These are phyloP conservation scores for Fraxinus paxiana DNA, from an alignment of 305 asterid species.

Conservation along the genomic window DNA sequence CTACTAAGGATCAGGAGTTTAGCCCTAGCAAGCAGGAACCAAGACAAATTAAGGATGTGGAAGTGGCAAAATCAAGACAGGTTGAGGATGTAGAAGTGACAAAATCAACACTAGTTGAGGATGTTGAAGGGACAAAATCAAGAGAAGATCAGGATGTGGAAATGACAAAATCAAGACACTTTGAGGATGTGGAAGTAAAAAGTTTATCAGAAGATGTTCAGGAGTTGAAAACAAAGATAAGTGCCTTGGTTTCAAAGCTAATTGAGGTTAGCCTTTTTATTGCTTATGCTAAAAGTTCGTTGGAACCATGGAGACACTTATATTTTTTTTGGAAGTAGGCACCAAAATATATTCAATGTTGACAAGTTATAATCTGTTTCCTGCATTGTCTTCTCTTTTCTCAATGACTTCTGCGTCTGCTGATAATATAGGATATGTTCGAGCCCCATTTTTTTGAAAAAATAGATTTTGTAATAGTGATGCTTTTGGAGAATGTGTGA, in stretches of 20 bases:
- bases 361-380: background rate
- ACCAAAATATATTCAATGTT: background rate
- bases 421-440: background rate
- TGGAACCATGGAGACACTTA: slow-evolving; percentile 6
- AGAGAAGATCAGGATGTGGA: background rate
- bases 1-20: background rate
- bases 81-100: slow-evolving; percentile 26
- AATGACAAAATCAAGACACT: background rate
- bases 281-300: slow-evolving; percentile 2
- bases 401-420: background rate
- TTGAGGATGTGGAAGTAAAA: slow-evolving; percentile 38
- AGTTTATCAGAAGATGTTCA: slow-evolving; percentile 40
- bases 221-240: slow-evolving; percentile 53
- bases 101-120: slow-evolving; percentile 28
- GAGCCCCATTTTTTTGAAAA: background rate
- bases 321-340: background rate
- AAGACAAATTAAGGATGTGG: background rate
- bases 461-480: background rate
- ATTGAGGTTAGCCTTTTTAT: slow-evolving; percentile 51
- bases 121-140: slow-evolving; percentile 28
- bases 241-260: slow-evolving; percentile 53
- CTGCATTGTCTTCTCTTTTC: background rate
- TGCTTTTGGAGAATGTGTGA: background rate
- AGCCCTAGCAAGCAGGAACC: background rate
- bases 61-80: background rate